Evolutionary conservation across 129 eudicot species (phyloP).

Genomic region (Heracleum sosnowskyi): DNA sequence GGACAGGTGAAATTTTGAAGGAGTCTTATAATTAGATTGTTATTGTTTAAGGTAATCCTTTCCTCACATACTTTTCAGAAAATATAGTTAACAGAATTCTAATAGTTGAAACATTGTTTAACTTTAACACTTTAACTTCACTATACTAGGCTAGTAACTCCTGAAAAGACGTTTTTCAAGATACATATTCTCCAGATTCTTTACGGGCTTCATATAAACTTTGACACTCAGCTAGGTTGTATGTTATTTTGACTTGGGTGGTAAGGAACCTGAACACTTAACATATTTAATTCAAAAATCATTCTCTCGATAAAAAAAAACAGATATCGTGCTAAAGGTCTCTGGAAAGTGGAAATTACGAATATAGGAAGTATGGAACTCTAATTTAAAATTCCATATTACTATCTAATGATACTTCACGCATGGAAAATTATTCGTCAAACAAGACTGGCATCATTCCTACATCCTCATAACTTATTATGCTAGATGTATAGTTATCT

Average conservation of each 20-base stretch:
- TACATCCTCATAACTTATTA: not conserved
- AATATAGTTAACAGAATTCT: not conserved
- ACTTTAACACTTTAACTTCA: not conserved
- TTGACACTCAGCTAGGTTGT: not conserved
- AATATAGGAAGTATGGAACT: not conserved
- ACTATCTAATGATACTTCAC: not conserved
- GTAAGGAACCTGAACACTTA: not conserved
- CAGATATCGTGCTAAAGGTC: not conserved
- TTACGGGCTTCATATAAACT: not conserved
- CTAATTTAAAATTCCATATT: not conserved
- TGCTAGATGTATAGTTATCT: not conserved
- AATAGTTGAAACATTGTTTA: not conserved
- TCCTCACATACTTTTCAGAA: not conserved
- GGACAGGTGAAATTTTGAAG: not conserved
- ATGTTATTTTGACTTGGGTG: not conserved
- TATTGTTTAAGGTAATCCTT: not conserved
- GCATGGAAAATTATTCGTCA: not conserved
- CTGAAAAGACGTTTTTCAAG: not conserved
- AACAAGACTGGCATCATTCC: not conserved
- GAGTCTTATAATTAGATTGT: not conserved
- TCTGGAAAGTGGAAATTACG: not conserved
- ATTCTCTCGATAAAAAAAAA: not conserved
- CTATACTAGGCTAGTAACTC: not conserved
- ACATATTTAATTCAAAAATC: not conserved
- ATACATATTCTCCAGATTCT: not conserved